A percentile compares a stretch with the other conserved stretches of the same genome.
Conservation (phyloP, 225 moss, liverwort and hornwort genomes). For the Thuidium tamariscinum region DNA sequence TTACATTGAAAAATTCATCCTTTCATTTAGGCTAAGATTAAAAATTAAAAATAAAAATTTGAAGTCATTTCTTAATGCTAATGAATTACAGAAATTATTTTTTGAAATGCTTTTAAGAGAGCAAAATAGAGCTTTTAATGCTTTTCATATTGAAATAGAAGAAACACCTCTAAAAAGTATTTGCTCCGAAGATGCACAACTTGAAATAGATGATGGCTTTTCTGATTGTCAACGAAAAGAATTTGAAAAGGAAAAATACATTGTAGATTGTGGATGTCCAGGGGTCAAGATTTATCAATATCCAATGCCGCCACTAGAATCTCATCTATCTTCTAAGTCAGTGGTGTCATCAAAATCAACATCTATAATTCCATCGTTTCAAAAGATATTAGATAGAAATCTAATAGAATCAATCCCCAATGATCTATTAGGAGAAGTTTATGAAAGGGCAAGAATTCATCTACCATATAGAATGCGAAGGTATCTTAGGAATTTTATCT, state of each 20-base stretch:
- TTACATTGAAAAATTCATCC: neutral
- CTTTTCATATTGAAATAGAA: neutral
- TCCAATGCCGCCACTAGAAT: neutral
- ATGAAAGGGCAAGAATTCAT: conserved; percentile 21
- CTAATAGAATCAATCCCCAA: conserved; percentile 45
- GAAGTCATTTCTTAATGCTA: neutral
- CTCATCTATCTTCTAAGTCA: neutral
- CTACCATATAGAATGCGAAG: conserved; percentile 36
- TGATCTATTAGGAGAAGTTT: conserved; percentile 48
- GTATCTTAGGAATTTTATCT: neutral
- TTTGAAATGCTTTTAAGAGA: neutral
- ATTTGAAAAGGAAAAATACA: conserved; percentile 7
- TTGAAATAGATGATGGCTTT: neutral
- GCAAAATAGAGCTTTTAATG: neutral
- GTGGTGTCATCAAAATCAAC: neutral
- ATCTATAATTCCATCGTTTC: neutral
- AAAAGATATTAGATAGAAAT: conserved; percentile 22
- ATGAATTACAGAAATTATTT: conserved; percentile 15
- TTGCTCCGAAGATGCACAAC: neutral
- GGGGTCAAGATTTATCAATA: neutral
- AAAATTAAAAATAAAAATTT: too few relatives aligned
- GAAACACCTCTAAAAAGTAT: neutral
- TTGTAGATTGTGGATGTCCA: conserved; percentile 30
- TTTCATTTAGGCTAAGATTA: neutral
- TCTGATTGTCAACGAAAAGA: neutral